Base-by-base conservation (phyloP, 2,329 filamentous ascomycete genomes). In the Chaetomium globosum region DNA sequence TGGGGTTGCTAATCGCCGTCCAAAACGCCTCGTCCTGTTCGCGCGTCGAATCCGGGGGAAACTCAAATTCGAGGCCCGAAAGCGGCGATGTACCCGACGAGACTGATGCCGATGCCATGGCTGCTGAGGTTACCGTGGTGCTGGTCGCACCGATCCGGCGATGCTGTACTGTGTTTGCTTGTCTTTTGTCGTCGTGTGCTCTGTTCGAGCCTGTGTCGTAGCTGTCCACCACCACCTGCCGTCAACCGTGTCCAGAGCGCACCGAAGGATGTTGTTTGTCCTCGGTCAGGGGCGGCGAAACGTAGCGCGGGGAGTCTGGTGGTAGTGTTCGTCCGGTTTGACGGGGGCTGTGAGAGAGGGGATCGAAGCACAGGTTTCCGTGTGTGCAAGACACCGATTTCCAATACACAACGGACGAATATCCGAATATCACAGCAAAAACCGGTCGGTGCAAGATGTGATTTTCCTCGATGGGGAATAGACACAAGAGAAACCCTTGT, bases 1-100 rank as follows among this genome's bases (percentile, higher is more conserved):
- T 74, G 63, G 65, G 54, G 54, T 60, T 65, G 56, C 73, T 70
- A 56, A 81, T 72, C 53, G 78, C 78, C 59, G 81, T 77, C 80
- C 81, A 82, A 61, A 79, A 78, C 43, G 71, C 71, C 63, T 82
- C 80, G 49, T 82, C 80, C 4, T 75, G 71, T 28, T 80, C 79
- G 67, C 74, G 74, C 10, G 70, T 73, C 7, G 77, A 75, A 43
- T 80, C 77, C 19, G 53, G 61, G 4, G 61, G 56, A 23, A 54
- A 64, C 21, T 66, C 65, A 23, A 77, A 76, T 62, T 80, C 79
- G 71, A 78, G 79, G 21, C 74, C 73, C 8, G 79, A 78, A 7
- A 54, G 54, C 33, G 80, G 78, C 26, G 79, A 80, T 1, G 74
- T 70, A 54, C 71, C 74, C 46, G 79, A 80, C 16, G 76, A 74